A percentile compares a stretch with the other conserved stretches of the same genome.
Evolutionary conservation across 805 yeast species (phyloP).

Genomic region (Komagataella populi): DNA sequence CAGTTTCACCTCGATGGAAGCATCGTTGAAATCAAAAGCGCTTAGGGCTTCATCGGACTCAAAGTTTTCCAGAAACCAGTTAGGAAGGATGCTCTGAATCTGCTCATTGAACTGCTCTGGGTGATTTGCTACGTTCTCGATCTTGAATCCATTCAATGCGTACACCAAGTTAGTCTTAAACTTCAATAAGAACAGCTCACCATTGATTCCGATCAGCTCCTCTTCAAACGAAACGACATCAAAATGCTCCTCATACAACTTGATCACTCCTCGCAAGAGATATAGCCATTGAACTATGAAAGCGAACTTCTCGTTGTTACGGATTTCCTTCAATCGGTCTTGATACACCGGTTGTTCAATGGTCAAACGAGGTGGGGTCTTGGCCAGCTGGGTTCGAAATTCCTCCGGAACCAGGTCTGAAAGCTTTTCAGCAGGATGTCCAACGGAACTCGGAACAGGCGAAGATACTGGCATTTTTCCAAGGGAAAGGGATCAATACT

Average conservation of each 20-base stretch:
- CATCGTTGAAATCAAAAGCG: constrained; percentile 19
- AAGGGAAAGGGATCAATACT: background rate
- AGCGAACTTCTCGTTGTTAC: constrained; percentile 23
- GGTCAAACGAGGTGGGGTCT: constrained; percentile 23
- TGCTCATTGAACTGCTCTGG: constrained; percentile 16
- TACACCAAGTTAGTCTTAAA: constrained; percentile 28
- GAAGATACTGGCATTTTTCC: background rate
- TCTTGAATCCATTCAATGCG: constrained; percentile 21
- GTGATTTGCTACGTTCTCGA: constrained; percentile 8
- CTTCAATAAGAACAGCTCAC: constrained; percentile 26
- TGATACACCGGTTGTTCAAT: constrained; percentile 24
- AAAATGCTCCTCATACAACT: constrained; percentile 34
- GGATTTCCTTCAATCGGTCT: constrained; percentile 14
- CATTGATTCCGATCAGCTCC: constrained; percentile 35
- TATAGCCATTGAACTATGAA: constrained; percentile 42
- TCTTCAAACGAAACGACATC: constrained; percentile 50
- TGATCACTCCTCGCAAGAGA: constrained; percentile 35
- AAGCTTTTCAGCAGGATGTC: constrained; percentile 18
- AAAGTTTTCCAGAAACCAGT: constrained; percentile 3
- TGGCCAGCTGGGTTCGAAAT: constrained; percentile 18
- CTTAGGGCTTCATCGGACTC: constrained; percentile 9
- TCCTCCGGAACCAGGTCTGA: constrained; percentile 20
- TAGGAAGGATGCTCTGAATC: constrained; percentile 7
- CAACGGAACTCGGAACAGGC: background rate
- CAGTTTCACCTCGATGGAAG: constrained; percentile 32